Evolutionary conservation across 1,284 basidiomycete species (phyloP).

Genomic region (Microbotryomycetes sp.): DNA sequence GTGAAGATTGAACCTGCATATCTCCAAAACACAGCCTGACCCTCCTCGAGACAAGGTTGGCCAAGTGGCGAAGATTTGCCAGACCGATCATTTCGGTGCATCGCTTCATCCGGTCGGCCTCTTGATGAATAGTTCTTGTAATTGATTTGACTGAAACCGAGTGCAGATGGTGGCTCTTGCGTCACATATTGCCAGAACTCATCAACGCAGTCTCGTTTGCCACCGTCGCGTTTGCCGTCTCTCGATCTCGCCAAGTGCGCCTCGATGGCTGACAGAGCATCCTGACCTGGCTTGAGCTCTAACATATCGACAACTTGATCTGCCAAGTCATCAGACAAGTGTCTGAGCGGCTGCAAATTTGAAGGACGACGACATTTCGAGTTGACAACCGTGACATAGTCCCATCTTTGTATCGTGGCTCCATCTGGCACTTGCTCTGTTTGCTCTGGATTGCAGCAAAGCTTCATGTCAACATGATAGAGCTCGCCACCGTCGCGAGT

Average conservation of each 20-base stretch:
- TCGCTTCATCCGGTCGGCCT: not conserved
- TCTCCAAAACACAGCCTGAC: slow-evolving; percentile 35
- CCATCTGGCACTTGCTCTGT: not conserved
- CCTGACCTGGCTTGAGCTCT: slow-evolving; percentile 21
- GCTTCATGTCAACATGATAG: not conserved
- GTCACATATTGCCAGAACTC: slow-evolving; percentile 30
- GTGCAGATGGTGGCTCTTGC: slow-evolving; percentile 17
- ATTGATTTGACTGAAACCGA: not conserved
- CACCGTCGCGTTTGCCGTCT: slow-evolving; percentile 2
- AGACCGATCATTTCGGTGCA: not conserved
- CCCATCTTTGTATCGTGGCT: slow-evolving; percentile 7
- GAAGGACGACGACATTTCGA: slow-evolving; percentile 1
- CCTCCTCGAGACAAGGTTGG: slow-evolving; percentile 24
- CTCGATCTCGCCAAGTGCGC: slow-evolving; percentile 14
- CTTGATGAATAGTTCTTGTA: not conserved
- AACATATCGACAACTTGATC: slow-evolving; percentile 31
- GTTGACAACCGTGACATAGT: slow-evolving; percentile 17
- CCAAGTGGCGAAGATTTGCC: not conserved
- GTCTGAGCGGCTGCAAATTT: slow-evolving; percentile 20
- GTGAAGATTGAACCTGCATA: slow-evolving; percentile 28
- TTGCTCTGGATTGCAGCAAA: not conserved
- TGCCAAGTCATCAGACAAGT: slow-evolving; percentile 17
- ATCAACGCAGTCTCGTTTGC: slow-evolving; percentile 1
- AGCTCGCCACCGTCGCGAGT: too few species aligned
- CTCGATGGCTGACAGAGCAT: slow-evolving; percentile 21